A percentile compares a stretch with the other conserved stretches of the same genome.
Evolutionary conservation across 2,329 filamentous ascomycete species (phyloP).

Genomic region (Phaeosphaeria sp.): DNA sequence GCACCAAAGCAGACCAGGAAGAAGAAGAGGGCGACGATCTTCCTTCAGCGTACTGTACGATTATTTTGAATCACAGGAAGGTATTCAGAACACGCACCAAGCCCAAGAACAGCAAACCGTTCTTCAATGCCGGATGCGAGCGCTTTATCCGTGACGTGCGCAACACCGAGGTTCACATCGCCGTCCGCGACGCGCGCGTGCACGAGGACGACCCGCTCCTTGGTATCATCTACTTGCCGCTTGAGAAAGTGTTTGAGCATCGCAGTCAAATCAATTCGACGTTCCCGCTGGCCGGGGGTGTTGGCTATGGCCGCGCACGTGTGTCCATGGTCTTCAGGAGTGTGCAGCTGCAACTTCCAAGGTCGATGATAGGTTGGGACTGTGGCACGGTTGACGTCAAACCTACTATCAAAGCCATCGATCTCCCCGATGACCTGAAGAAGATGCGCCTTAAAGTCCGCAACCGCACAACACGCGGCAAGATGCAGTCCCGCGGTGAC

Average conservation of each 20-base stretch:
- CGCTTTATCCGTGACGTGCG: slow-evolving; percentile 74
- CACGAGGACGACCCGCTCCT: slow-evolving; percentile 74
- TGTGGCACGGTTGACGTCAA: slow-evolving; percentile 73
- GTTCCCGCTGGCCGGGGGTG: slow-evolving; percentile 73
- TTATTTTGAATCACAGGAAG: slow-evolving; percentile 76
- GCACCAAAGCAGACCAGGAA: slow-evolving; percentile 63
- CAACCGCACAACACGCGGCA: slow-evolving; percentile 64
- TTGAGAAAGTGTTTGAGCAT: slow-evolving; percentile 67
- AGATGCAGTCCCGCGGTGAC: slow-evolving; percentile 58
- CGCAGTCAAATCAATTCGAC: slow-evolving; percentile 69
- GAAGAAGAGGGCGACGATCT: slow-evolving; percentile 68
- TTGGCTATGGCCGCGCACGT: slow-evolving; percentile 73
- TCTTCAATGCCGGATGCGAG: slow-evolving; percentile 79
- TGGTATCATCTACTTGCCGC: slow-evolving; percentile 72
- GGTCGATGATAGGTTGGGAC: slow-evolving; percentile 70
- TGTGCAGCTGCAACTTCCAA: slow-evolving; percentile 67
- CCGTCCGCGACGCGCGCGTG: slow-evolving; percentile 71
- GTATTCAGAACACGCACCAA: slow-evolving; percentile 76
- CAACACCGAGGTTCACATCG: slow-evolving; percentile 70
- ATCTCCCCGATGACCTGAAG: slow-evolving; percentile 58
- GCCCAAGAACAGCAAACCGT: slow-evolving; percentile 78
- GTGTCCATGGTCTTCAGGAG: slow-evolving; percentile 78
- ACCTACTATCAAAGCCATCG: slow-evolving; percentile 57
- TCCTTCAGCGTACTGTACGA: slow-evolving; percentile 74
- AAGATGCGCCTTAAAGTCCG: slow-evolving; percentile 65